Evolutionary conservation across 208 protist genomes (phyloP), one percentile per base, ranked within the genome.

Genomic region (Jaenimonas drosophilae): DNA sequence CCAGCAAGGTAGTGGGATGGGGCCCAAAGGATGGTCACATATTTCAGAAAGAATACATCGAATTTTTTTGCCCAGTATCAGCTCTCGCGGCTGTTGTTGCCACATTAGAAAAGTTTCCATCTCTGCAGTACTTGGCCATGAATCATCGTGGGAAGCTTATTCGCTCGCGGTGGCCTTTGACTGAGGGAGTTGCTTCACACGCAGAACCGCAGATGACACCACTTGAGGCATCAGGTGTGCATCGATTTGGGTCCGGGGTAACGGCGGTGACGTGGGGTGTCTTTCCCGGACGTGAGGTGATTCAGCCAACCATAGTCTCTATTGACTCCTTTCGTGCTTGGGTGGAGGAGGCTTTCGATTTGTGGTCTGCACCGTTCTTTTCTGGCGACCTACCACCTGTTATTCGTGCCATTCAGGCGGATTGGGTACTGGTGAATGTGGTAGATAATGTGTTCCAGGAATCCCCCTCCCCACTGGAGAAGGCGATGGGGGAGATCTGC

Each of bases 231-330:
- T 17, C 37, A 42, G 20, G 14, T 37, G 40, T 39, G 28, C 40
- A 31, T 2, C 52, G 64, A 25, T 69, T 71, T 29, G 58, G 69
- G 19, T 33, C 37, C 4, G 69, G 59, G 19, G 62, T 78, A 1
- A 87, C 59, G 9, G 65, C 72, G 4, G 48, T 83, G 33, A 86
- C 78, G 20, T 88, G 82, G 78, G 78, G 69, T 27, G 64, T 86
- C 3, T 88, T 87, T 31, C 71, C 74, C 7, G 59, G 55, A 1
- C 42, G 57, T 9, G 65, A 88, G 46, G 68, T 85, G 19, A 57
- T 77, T 33, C 76, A 88, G 58, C 71, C 76, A 7, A 87, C 73
- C 4, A 69, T 86, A 38, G 76, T 86, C 30, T 83, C 80, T 12
- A 34, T 64, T 16, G 56, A 70, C 45, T 59, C 63, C 9, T 84